These are phyloP conservation scores for Cladophialophora immunda DNA, from an alignment of 2,329 filamentous ascomycete species.

Conservation along the genomic window DNA sequence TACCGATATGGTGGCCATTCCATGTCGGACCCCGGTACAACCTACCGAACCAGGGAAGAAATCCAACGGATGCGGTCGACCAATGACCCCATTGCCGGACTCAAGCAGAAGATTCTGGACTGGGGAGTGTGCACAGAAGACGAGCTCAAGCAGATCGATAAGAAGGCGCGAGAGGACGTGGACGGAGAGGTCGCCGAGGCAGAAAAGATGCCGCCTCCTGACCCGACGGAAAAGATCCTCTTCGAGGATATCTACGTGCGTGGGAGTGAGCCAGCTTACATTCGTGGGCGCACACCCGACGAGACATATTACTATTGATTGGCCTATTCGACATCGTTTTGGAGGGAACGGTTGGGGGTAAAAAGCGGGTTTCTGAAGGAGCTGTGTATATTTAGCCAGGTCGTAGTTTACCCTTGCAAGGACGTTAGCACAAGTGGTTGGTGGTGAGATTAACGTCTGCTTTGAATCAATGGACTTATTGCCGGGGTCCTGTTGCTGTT, in stretches of 20 bases:
- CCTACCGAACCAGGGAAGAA: constrained; percentile 98
- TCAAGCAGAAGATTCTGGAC: constrained; percentile 98
- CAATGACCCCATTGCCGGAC: constrained; percentile 95
- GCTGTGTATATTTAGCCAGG: constrained; percentile 32
- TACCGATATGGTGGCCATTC: constrained; percentile 99
- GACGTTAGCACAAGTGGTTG: constrained; percentile 14
- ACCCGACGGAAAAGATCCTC: constrained; percentile 80
- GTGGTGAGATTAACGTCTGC: not conserved
- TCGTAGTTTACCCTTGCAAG: constrained; percentile 20
- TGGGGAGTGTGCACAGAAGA: constrained; percentile 93
- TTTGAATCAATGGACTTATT: constrained; percentile 4
- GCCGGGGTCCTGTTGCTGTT: not conserved
- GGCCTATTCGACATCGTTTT: constrained; percentile 1
- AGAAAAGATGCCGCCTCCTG: constrained; percentile 85
- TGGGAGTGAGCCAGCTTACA: constrained; percentile 85
- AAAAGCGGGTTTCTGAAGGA: constrained; percentile 22
- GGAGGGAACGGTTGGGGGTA: constrained; percentile 2
- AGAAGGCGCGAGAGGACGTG: constrained; percentile 85
- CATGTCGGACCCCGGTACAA: constrained; percentile 99
- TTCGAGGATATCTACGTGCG: constrained; percentile 96
- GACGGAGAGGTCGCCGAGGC: constrained; percentile 89
- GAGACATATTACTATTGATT: constrained; percentile 84
- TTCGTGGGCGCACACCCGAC: constrained; percentile 86
- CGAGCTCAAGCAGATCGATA: constrained; percentile 95
- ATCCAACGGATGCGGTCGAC: constrained; percentile 99